Conservation (phyloP, 345 rosid genomes). For the Populus davidiana region DNA sequence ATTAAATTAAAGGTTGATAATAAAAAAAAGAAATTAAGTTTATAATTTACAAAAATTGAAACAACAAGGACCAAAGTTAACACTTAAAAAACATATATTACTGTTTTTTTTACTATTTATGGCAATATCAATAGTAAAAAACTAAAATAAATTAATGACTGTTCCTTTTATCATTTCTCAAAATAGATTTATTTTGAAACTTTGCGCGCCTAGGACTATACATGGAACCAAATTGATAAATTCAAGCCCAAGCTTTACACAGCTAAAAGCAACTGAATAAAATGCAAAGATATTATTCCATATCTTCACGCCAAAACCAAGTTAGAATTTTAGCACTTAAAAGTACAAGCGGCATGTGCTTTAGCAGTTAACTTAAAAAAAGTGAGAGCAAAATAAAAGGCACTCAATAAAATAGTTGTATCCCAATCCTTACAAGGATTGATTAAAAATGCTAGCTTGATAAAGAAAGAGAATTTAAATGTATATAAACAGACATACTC, state of each 20-base stretch:
- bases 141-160: no score
- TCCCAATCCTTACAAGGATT: background rate
- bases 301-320: background rate
- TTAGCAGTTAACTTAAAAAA: background rate
- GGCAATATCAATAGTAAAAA: no score
- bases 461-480: conserved; percentile 2
- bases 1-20: no score
- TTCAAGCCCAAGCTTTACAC: background rate
- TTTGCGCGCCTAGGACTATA: background rate
- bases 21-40: no score
- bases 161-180: background rate
- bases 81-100: no score
- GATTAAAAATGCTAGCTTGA: background rate
- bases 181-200: background rate
- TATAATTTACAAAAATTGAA: no score
- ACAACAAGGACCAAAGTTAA: no score
- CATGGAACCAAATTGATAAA: background rate
- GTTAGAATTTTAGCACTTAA: background rate
- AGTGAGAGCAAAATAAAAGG: background rate
- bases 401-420: background rate
- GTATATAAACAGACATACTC: conserved; percentile 43
- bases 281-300: background rate
- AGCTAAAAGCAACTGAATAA: background rate
- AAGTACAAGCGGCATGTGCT: background rate
- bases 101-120: no score